Evolutionary conservation across 805 yeast genomes (phyloP), one percentile per base, ranked within the genome.

Genomic region (Candida awuae): DNA sequence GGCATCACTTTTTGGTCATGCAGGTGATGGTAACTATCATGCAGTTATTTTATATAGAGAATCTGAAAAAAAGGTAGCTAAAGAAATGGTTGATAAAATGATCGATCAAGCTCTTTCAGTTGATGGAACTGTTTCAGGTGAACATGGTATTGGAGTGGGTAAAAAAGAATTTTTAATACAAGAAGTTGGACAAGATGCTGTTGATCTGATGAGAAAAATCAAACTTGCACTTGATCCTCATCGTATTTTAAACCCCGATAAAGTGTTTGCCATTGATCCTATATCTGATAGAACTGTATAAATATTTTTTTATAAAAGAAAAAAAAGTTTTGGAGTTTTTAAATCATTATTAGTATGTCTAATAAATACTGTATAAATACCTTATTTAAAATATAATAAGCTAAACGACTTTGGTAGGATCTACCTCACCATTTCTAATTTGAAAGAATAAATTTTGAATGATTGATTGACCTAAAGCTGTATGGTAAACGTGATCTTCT

Each of bases 1-100:
- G 12, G 78, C 80, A 14, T 73, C 88, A 6, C 71, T 82, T 19
- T 77, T 86, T 54, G 95, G 94, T 4, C 95, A 86, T 57, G 86
- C 82, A 22, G 95, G 95, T 10, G 95, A 86, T 59, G 95, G 95
- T 19, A 86, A 86, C 61, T 84, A 86, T 64, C 95, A 86, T 55
- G 82, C 84, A 12, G 70, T 84, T 42, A 51, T 59, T 17, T 52
- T 86, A 23, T 62, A 80, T 38, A 85, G 78, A 59, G 73, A 77
- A 44, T 63, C 67, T 38, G 69, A 77, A 43, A 62, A 70, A 39
- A 53, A 49, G 8, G 62, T 63, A 36, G 80, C 76, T 15, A 74
- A 72, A 44, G 58, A 56, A 2, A 59, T 80, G 17, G 94, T 84
- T 9, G 78, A 79, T 46, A 65, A 80, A 35, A 77, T 85, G 81